These are phyloP conservation scores for Begonia peltatifolia DNA, from an alignment of 306 rosid genomes.

Conservation along the genomic window DNA sequence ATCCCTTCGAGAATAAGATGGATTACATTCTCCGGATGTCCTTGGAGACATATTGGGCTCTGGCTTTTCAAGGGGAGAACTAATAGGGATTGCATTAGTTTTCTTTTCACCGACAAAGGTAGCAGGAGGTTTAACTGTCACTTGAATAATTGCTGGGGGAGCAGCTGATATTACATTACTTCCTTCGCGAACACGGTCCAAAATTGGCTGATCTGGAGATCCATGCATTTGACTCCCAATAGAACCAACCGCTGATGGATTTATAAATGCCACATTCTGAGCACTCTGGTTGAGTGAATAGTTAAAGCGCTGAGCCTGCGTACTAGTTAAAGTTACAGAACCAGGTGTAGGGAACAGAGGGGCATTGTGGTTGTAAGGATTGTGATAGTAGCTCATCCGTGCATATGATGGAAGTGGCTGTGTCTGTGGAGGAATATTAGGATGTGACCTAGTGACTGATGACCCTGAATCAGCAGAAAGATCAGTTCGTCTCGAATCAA, in stretches of 20 bases:
- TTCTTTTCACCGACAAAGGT: slow-evolving; percentile 24
- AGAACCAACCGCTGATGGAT: slow-evolving; percentile 25
- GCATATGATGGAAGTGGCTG: slow-evolving; percentile 49
- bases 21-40: slow-evolving; percentile 23
- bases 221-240: slow-evolving; percentile 27
- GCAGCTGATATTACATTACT: slow-evolving; percentile 20
- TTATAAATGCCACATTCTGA: slow-evolving; percentile 32
- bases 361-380: slow-evolving; percentile 27
- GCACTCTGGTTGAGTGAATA: slow-evolving; percentile 44
- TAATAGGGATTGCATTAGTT: slow-evolving; percentile 22
- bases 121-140: slow-evolving; percentile 34
- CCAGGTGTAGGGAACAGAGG: slow-evolving; percentile 24
- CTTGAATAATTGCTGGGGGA: slow-evolving; percentile 23
- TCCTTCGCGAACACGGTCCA: slow-evolving; percentile 36
- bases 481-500: slow-evolving; percentile 54
- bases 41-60: slow-evolving; percentile 29
- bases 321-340: slow-evolving; percentile 48
- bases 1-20: slow-evolving; percentile 22
- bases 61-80: slow-evolving; percentile 21
- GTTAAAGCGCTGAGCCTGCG: slow-evolving; percentile 53
- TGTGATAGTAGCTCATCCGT: slow-evolving; percentile 26
- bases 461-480: slow-evolving; percentile 47
- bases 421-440: slow-evolving; percentile 42
- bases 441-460: slow-evolving; percentile 45
- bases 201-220: slow-evolving; percentile 24